Evolutionary conservation across 1,284 basidiomycete species (phyloP), one percentile per base, ranked within the genome.

Genomic region (Leccinum angustisporum): DNA sequence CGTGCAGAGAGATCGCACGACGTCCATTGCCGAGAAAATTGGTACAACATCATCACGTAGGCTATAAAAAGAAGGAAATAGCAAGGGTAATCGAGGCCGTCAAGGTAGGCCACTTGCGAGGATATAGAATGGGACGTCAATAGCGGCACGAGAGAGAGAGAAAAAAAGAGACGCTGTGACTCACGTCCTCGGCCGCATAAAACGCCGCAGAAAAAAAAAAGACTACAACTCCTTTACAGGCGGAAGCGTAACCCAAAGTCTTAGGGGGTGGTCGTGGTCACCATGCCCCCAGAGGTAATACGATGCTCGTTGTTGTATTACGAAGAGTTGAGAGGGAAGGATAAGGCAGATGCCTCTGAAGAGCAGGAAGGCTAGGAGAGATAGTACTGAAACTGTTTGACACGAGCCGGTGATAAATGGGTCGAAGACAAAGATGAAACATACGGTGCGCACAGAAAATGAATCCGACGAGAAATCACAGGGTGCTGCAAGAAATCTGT

Each of bases 381-480:
- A 72, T 11, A 76, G 52, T 25, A 66, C 63, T 1, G 77, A 69
- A 63, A 78, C 65, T 66, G 7, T 31, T 30, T 1, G 58, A 58
- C 25, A 30, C 2, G 30, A n/a, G 25, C 7, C 33, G 38, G 48
- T 16, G 55, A 59, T 50, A 21, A 56, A 46, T 30, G 56, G 51
- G 34, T 38, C 14, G 11, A 25, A 31, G 30, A 2, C 1, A 13
- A 54, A 6, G n/a, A 27, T 56, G 55, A 60, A 60, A 59, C 5
- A 13, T 59, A 46, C 5, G 11, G 21, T 38, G 77, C 83, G 70
- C 65, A 85, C 84, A 67, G 60, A 81, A 78, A 51, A 85, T 74
- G 56, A 84, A 65, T 70, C 27, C 27, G 27, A 27, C 27, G 27
- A 27, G 27, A 27, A 27, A 27, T 27, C 27, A 27, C 27, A 27